These are phyloP conservation scores for Pestalotiopsis sp. DNA, from an alignment of 2,329 filamentous ascomycete genomes.

Conservation along the genomic window DNA sequence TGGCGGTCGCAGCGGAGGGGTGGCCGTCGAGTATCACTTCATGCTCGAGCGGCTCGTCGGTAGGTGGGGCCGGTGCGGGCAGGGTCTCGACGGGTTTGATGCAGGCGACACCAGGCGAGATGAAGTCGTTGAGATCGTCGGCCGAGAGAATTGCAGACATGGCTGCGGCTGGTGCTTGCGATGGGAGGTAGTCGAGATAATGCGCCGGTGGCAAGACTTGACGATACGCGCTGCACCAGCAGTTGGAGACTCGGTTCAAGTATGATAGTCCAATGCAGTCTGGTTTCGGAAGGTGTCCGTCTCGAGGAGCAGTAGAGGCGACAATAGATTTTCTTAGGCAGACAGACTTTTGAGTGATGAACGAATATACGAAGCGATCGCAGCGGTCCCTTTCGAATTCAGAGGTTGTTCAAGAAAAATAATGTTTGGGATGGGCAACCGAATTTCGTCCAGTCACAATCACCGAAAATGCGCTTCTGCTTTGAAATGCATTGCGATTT, in stretches of 20 bases:
- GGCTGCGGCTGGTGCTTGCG: constrained; percentile 26
- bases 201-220: background rate
- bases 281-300: background rate
- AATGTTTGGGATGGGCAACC: background rate
- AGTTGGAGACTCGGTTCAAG: background rate
- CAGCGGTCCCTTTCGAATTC: background rate
- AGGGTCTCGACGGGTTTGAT: constrained; percentile 97
- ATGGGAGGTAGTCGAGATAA: background rate
- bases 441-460: constrained; percentile 7
- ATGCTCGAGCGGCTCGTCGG: constrained; percentile 54
- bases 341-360: background rate
- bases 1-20: constrained; percentile 53
- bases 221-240: background rate
- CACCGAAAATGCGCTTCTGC: constrained; percentile 12
- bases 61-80: constrained; percentile 60
- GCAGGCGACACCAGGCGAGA: constrained; percentile 94
- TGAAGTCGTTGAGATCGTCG: constrained; percentile 98
- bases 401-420: background rate
- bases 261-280: background rate
- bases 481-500: constrained; percentile 20
- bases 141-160: constrained; percentile 98
- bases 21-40: constrained; percentile 95
- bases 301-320: background rate
- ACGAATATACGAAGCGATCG: background rate
- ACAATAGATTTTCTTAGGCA: background rate